Base-by-base conservation (phyloP, 345 rosid species). In the Reutealis trisperma region DNA sequence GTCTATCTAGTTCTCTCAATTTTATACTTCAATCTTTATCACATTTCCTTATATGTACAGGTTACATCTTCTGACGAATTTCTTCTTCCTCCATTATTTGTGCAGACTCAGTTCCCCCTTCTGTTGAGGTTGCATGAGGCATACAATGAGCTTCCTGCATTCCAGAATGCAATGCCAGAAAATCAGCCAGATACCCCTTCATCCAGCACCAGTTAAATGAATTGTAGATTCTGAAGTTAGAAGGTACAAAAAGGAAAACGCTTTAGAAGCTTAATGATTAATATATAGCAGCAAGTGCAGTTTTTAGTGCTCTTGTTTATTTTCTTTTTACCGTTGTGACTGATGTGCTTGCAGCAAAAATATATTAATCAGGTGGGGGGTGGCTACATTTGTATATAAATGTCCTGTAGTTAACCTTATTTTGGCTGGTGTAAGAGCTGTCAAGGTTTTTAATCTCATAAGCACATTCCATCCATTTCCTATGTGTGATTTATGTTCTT, bases 31-130 rank as follows among this genome's bases (percentile, higher is more conserved):
- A 44, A 5, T 11, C 18, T 32, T 21, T 57, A 10, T 27, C 14
- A 57, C 34, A 25, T 61, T 73, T 54, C 58, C 59, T 8, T 54
- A 18, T 54, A 18, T 6, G 8, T 16, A 54, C 0, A 18, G 59
- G 15, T 37, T 34, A 34, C 37, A 34, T 34, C 37, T 34, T 34
- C 37, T 34, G 37, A 34, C 37, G 4, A 34, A 34, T 30, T 54
- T 41, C 18, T 19, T 42, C 22, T 27, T 67, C 37, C 45, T 71
- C 19, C 1, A 41, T 65, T 37, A 5, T 65, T 64, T 82, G 59
- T 78, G 80, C 80, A 91, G 97, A 81, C 84, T 54, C 84, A 85
- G 12, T 92, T 81, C 83, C 96, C 92, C 9, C 81, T 87, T 71
- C 84, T 92, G 62, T 59, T 77, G 49, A 90, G 87, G 87, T 77